Evolutionary conservation across 2,329 filamentous ascomycete species (phyloP).

Genomic region (Diaporthe helianthi): DNA sequence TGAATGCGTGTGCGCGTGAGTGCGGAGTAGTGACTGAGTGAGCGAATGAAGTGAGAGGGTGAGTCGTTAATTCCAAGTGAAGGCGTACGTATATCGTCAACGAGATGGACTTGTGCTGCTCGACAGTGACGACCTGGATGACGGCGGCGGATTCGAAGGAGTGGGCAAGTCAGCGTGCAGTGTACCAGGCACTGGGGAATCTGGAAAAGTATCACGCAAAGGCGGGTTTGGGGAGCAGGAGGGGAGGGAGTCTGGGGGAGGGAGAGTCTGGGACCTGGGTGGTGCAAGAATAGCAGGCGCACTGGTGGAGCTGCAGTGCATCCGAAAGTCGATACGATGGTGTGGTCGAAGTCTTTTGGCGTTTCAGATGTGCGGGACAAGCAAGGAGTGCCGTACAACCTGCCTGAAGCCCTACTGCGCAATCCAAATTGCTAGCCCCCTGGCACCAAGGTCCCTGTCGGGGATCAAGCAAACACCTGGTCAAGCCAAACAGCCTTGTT

Average conservation of each 20-base stretch:
- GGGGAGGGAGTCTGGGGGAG: neutral
- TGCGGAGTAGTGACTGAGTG: neutral
- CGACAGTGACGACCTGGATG: neutral
- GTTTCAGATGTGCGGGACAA: slow-evolving; percentile 51
- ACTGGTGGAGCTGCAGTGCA: slow-evolving; percentile 34
- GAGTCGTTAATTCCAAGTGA: neutral
- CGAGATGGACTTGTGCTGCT: slow-evolving; percentile 8
- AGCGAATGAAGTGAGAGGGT: too few relatives aligned
- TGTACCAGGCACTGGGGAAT: slow-evolving; percentile 22
- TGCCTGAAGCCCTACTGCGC: slow-evolving; percentile 21
- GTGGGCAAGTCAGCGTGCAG: neutral
- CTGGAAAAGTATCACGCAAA: slow-evolving; percentile 19
- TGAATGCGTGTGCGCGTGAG: neutral
- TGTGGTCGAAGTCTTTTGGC: slow-evolving; percentile 40
- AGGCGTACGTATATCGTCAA: slow-evolving; percentile 25
- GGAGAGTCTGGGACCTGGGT: neutral
- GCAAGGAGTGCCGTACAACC: slow-evolving; percentile 37
- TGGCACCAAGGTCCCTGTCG: slow-evolving; percentile 11
- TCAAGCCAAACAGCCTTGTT: slow-evolving; percentile 1
- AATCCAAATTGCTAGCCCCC: slow-evolving; percentile 23
- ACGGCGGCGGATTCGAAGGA: neutral
- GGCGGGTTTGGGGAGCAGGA: slow-evolving; percentile 6
- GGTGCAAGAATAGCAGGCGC: slow-evolving; percentile 10
- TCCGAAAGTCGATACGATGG: slow-evolving; percentile 36
- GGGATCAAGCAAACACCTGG: slow-evolving; percentile 19